Percentiles rank a stretch among this genome's conserved stretches.
Evolutionary conservation across 2,329 filamentous ascomycete genomes (phyloP).

Genomic region (Cadophora sp.): DNA sequence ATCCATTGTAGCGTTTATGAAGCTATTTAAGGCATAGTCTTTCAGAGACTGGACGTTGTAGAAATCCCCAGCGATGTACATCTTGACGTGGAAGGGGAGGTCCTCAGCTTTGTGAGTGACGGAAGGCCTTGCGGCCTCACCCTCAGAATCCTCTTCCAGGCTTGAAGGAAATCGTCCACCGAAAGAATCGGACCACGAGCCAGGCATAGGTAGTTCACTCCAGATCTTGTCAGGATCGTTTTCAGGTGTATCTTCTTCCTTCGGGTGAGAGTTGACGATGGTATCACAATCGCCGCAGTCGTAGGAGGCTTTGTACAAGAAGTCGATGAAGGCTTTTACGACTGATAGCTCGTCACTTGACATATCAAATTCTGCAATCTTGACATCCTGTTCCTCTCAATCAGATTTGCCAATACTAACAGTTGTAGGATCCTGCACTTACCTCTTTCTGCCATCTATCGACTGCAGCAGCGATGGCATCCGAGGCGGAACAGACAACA

Average conservation of each 20-base stretch:
- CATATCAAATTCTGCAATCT: background rate
- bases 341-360: conserved; percentile 6
- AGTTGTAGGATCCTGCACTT: background rate
- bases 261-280: background rate
- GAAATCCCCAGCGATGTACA: background rate
- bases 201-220: background rate
- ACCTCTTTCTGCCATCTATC: background rate
- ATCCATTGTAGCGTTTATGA: background rate
- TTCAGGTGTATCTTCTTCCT: too few species aligned
- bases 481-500: background rate
- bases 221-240: background rate
- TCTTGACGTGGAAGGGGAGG: background rate
- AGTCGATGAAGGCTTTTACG: background rate
- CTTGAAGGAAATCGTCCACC: background rate
- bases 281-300: background rate
- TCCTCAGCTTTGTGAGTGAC: background rate
- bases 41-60: background rate
- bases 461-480: background rate
- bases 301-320: conserved; percentile 5
- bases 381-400: background rate
- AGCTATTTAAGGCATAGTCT: background rate
- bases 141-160: background rate
- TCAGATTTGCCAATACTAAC: background rate
- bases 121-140: background rate
- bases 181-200: background rate